Percentiles rank a stretch among this genome's conserved stretches.
Conservation (phyloP, 257 asterid species). For the Petunia axillaris region DNA sequence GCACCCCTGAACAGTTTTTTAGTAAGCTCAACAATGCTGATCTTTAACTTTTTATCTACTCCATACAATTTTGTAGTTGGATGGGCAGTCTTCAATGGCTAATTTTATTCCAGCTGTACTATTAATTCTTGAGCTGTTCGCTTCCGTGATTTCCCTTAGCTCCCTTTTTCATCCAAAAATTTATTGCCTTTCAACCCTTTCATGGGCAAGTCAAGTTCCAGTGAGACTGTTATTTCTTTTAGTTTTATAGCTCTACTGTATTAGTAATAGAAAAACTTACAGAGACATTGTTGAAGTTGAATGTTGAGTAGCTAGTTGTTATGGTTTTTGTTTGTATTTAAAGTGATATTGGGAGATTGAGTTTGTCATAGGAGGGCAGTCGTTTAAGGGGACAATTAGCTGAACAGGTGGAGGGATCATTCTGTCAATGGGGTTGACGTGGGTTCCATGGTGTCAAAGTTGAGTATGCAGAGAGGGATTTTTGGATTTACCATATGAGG, state of each 20-base stretch:
- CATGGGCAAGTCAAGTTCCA: neutral
- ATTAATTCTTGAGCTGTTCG: neutral
- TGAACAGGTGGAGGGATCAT: slow-evolving; percentile 8
- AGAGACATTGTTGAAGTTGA: neutral
- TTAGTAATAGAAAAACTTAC: slow-evolving; percentile 7
- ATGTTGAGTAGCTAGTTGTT: neutral
- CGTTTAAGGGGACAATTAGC: neutral
- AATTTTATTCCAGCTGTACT: neutral
- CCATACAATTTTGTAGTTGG: neutral
- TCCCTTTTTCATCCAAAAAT: neutral
- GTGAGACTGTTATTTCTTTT: neutral
- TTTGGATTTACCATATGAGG: neutral
- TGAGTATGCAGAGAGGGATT: neutral
- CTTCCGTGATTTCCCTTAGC: slow-evolving; percentile 1
- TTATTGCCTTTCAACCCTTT: neutral
- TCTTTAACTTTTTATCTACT: neutral
- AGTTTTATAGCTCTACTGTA: slow-evolving; percentile 1
- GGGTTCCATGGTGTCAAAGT: neutral
- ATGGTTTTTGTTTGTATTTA: neutral
- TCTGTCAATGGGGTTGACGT: neutral
- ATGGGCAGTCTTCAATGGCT: neutral
- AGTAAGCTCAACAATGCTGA: neutral
- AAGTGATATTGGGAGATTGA: slow-evolving; percentile 6
- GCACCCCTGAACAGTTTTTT: neutral
- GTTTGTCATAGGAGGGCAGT: slow-evolving; percentile 3